These are phyloP conservation scores for Phylloporus scabripes DNA, from an alignment of 768 basidiomycete species.

Conservation along the genomic window DNA sequence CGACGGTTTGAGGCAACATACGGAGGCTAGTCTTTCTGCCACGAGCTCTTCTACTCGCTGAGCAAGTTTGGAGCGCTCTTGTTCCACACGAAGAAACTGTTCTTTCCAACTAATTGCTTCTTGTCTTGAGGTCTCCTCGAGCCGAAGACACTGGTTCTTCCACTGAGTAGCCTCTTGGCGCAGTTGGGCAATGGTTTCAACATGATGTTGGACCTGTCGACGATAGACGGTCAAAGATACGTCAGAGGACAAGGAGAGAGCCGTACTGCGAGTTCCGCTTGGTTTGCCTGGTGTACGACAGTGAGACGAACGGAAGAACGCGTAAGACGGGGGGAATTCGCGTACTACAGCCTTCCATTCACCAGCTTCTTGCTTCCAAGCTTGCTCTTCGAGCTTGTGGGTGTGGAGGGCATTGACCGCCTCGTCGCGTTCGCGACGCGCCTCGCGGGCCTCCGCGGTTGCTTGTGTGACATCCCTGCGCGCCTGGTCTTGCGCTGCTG, in stretches of 20 bases:
- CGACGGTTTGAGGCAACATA: slow-evolving; percentile 25
- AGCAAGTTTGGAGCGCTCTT: slow-evolving; percentile 56
- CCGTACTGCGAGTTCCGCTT: slow-evolving; percentile 53
- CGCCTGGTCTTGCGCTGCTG: slow-evolving; percentile 51
- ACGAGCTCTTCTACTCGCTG: slow-evolving; percentile 56
- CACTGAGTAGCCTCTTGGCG: slow-evolving; percentile 63
- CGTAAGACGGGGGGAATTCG: slow-evolving; percentile 12
- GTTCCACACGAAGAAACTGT: slow-evolving; percentile 68
- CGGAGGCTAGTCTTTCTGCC: slow-evolving; percentile 40
- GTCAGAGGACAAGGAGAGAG: neutral
- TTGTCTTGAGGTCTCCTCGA: slow-evolving; percentile 41
- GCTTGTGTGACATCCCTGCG: slow-evolving; percentile 49
- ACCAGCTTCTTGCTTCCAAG: slow-evolving; percentile 41
- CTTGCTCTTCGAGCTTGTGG: slow-evolving; percentile 41
- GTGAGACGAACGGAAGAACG: slow-evolving; percentile 9
- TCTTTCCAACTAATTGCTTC: slow-evolving; percentile 73
- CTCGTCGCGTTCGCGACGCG: slow-evolving; percentile 47
- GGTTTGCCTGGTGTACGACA: slow-evolving; percentile 38
- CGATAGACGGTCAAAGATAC: neutral
- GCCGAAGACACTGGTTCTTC: slow-evolving; percentile 58
- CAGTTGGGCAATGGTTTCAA: slow-evolving; percentile 55
- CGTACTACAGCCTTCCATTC: slow-evolving; percentile 46
- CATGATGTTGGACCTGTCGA: slow-evolving; percentile 52
- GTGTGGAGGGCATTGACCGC: slow-evolving; percentile 42
- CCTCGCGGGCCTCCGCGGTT: slow-evolving; percentile 40